Base-by-base conservation (phyloP, 1,284 basidiomycete species). In the Kwoniella shivajii region DNA sequence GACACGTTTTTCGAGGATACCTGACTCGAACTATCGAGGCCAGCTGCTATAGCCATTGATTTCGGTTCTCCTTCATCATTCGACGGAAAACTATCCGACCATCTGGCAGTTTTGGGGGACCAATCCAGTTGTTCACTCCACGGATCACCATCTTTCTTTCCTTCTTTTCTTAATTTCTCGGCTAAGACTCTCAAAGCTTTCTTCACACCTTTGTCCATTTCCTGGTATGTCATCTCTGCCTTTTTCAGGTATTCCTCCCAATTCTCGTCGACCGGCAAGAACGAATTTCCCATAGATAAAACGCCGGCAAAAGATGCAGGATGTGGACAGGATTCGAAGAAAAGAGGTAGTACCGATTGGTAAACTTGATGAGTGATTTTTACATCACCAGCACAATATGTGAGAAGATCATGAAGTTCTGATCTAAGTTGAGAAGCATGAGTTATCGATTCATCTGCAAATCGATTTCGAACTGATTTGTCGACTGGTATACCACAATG, bases 111-210 rank as follows among this genome's bases (percentile, higher is more conserved):
- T 76, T 98, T 98, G 0, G 91, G 91, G 1, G 89, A 87, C 95
- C 95, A 99, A 74, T 99, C 94, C 50, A 99, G 80, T 74, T 99
- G 96, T 46, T 82, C 84, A 16, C 92, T 79, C 94, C 94, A 99
- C 2, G 86, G 84, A 74, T 95, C 89, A 1, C 84, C 81, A 63
- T 84, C 84, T 86, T 89, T 91, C 46, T 76, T 77, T 69, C 76
- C 83, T 80, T 26, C 87, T 83, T 54, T 84, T 76, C 65, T 84
- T 79, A 70, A 64, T 63, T 65, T 76, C 59, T 83, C 79, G 0
- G 93, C 93, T 22, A 98, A 80, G 26, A 84, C 59, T 43, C 80
- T 54, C 84, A 81, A 29, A 90, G 83, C 57, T 85, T 85, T 44
- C 73, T 78, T 87, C 16, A 98, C 88, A 29, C 84, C 84, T 26